Conservation (phyloP, 73 alveolate species). For the Paramecium bursaria region DNA sequence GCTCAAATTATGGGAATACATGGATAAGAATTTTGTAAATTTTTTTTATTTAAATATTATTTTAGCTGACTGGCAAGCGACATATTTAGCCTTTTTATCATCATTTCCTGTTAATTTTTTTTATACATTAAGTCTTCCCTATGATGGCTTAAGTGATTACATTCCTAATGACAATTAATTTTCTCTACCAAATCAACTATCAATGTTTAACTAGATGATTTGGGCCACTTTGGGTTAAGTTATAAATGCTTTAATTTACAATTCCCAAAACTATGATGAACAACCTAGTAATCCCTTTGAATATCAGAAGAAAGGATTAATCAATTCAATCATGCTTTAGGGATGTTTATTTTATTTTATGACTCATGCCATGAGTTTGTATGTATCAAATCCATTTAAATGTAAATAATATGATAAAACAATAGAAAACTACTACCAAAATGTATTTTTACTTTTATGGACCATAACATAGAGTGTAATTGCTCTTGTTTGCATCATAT, state of each 20-base stretch:
- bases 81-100: conserved; percentile 7
- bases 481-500: background rate
- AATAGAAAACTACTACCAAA: no score
- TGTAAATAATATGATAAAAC: conserved; percentile 4
- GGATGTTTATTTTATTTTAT: conserved; percentile 18
- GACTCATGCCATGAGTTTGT: conserved; percentile 30
- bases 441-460: background rate
- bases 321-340: conserved; percentile 7
- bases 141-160: background rate
- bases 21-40: conserved; percentile 6
- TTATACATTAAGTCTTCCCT: conserved; percentile 9
- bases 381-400: conserved; percentile 41
- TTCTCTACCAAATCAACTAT: background rate
- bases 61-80: conserved; percentile 24
- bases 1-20: background rate
- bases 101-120: background rate
- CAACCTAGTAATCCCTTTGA: background rate
- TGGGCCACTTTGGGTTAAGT: conserved; percentile 27
- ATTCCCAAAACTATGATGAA: background rate
- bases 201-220: background rate
- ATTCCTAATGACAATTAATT: conserved; percentile 49
- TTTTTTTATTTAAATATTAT: no score
- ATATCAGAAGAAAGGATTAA: background rate
- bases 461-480: background rate
- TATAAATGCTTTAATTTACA: background rate